Base-by-base conservation (phyloP, 163 green algal genomes). In the Chloroidium sp. region DNA sequence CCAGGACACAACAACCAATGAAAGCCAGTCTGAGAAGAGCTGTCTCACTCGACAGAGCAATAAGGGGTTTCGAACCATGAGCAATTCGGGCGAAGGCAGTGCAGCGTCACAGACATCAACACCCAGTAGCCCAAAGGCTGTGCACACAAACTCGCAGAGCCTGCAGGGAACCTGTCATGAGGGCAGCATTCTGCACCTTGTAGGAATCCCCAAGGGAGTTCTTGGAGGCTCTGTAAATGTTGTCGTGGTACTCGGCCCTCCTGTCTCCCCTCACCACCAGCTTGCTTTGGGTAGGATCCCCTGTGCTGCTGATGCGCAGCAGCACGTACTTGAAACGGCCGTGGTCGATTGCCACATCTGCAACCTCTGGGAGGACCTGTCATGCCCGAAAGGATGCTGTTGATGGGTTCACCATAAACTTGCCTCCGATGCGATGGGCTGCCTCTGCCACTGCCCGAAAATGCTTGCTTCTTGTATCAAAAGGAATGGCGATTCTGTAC, bases 251-350 rank as follows among this genome's bases (percentile, higher is more conserved):
- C 79, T 77, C 76, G 78, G 88, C 80, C 72, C 75, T 81, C 74
- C 58, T 67, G 82, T 91, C 83, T 1, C 93, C 93, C 57, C 93
- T 85, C 74, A 97, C 93, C 60, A 96, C 36, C 69, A 84, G 79
- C 81, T 83, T 80, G 75, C 75, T 83, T 3, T 69, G 57, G 64
- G 6, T 10, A 10, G 64, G 6, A 10, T 10, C 6, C 6, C 64
- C 64, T 36, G 36, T 36, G 64, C 64, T n/a, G 64, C 64, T 72
- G 62, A 93, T 68, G 59, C 92, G 82, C 69, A 93, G 75, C 74
- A 95, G 81, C 62, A 95, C 86, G 62, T 97, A 97, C 81, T 95
- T 97, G 80, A 79, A 83, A 80, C 92, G 91, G 1, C 81, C 82
- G 1, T 80, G 62, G 64, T 91, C 86, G 1, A 95, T 88, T 0